Conservation (phyloP, 2,329 filamentous ascomycete species). For the Diaporthe capsici region DNA sequence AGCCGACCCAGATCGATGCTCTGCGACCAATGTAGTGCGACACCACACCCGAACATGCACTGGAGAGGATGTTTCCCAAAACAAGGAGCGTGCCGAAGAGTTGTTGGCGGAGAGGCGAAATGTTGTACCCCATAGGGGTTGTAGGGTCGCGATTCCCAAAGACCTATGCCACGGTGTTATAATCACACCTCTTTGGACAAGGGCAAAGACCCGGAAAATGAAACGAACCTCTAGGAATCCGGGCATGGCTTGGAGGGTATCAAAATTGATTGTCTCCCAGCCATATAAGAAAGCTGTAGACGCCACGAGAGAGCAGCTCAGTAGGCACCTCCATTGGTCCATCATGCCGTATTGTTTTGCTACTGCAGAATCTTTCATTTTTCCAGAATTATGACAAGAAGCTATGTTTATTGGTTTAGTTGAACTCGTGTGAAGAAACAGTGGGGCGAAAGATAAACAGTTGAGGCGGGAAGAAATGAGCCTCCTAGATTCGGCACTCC, state of each 20-base stretch:
- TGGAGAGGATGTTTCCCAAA: neutral
- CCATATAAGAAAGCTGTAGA: constrained; percentile 15
- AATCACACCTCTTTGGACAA: neutral
- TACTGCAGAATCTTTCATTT: neutral
- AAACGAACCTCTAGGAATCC: constrained; percentile 2
- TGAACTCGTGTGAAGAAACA: no score
- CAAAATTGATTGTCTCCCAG: neutral
- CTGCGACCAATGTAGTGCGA: constrained; percentile 9
- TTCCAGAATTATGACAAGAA: neutral
- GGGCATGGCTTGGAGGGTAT: constrained; percentile 22
- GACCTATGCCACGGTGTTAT: neutral
- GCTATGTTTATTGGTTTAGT: no score
- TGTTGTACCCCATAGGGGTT: constrained; percentile 18
- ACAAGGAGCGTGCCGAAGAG: neutral
- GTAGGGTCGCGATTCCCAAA: constrained; percentile 12
- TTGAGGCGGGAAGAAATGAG: neutral
- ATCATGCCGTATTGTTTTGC: neutral
- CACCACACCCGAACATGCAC: neutral
- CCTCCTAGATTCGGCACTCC: neutral
- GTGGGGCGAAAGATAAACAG: neutral
- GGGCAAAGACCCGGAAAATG: fast-evolving
- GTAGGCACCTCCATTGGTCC: constrained; percentile 7
- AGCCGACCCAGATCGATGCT: constrained; percentile 17
- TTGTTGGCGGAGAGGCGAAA: constrained; percentile 21
- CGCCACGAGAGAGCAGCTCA: constrained; percentile 8